phyloP scores from a whole-genome alignment of 805 yeast genomes.

The Starmerella scarabaei region DNA sequence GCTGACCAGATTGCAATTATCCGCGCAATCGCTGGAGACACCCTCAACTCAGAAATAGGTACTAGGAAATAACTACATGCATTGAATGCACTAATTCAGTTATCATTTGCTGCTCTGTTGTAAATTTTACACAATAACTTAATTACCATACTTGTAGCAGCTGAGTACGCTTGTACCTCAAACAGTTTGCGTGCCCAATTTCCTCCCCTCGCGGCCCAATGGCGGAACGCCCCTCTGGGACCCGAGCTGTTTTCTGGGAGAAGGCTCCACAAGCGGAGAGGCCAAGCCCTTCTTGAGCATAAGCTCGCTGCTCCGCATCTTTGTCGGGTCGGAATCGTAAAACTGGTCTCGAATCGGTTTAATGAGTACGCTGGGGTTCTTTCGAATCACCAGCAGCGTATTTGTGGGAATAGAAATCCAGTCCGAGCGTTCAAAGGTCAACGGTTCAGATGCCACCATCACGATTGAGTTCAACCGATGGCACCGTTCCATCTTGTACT shows the following conservation, averaged over 20 bases:
- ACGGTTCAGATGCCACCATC: constrained; percentile 94
- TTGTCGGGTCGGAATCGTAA: constrained; percentile 57
- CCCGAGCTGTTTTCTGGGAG: constrained; percentile 35
- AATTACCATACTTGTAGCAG: too few species aligned
- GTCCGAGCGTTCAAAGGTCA: constrained; percentile 91
- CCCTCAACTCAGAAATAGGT: too few species aligned
- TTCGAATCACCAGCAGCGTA: constrained; percentile 58
- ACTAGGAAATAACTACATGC: too few species aligned
- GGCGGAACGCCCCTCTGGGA: constrained; percentile 58
- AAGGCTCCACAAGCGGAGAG: constrained; percentile 62
- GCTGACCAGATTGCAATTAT: too few species aligned
- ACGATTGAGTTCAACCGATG: constrained; percentile 88
- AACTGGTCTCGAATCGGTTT: constrained; percentile 87
- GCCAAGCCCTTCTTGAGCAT: constrained; percentile 88
- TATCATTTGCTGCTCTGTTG: too few species aligned
- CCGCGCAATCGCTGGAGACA: too few species aligned
- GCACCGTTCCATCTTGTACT: constrained; percentile 84
- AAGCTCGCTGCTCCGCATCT: constrained; percentile 59
- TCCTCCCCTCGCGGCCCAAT: constrained; percentile 61
- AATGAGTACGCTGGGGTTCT: constrained; percentile 71
- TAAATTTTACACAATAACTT: too few species aligned
- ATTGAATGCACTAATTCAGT: too few species aligned
- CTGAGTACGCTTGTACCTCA: too few species aligned
- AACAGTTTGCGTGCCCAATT: constrained; percentile 4
- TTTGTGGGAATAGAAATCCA: constrained; percentile 97